Evolutionary conservation across 495 filamentous ascomycete species (phyloP).

Genomic region (Penicillium desertorum): DNA sequence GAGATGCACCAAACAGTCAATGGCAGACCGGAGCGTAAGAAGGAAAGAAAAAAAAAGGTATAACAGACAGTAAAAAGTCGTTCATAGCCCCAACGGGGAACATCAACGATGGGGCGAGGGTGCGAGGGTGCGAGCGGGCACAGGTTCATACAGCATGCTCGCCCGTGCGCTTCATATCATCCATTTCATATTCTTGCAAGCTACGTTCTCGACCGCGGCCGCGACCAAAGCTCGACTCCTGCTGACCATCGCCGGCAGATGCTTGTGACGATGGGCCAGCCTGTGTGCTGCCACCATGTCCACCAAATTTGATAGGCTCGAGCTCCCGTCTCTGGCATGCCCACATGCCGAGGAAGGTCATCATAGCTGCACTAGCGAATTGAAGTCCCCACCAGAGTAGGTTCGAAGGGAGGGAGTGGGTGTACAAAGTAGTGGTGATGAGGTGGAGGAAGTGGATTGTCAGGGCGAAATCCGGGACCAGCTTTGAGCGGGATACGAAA

Average conservation of each 20-base stretch:
- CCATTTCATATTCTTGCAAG: constrained; percentile 78
- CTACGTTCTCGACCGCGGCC: constrained; percentile 40
- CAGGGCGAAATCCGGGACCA: constrained; percentile 89
- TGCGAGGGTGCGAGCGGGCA: neutral
- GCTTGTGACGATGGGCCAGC: constrained; percentile 25
- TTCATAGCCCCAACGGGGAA: constrained; percentile 10
- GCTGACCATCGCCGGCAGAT: constrained; percentile 25
- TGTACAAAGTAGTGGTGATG: constrained; percentile 72
- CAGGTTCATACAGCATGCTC: constrained; percentile 38
- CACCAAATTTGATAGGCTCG: constrained; percentile 84
- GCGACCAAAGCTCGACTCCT: constrained; percentile 33
- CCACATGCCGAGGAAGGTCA: constrained; percentile 79
- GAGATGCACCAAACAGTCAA: constrained; percentile 1
- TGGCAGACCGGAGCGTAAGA: neutral
- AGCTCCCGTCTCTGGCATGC: constrained; percentile 87
- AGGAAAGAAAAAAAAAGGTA: constrained; percentile 12
- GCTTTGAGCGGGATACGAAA: constrained; percentile 81
- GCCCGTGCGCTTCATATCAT: constrained; percentile 55
- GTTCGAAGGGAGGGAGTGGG: constrained; percentile 68
- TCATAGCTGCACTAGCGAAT: constrained; percentile 62
- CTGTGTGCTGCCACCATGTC: constrained; percentile 38
- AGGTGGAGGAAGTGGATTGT: constrained; percentile 87
- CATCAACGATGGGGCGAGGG: neutral
- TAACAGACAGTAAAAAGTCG: constrained; percentile 3
- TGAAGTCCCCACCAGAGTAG: constrained; percentile 88